A percentile compares a stretch with the other conserved stretches of the same genome.
phyloP scores from a whole-genome alignment of 2,329 filamentous ascomycete genomes.

The Aspergillus hiratsukae region DNA sequence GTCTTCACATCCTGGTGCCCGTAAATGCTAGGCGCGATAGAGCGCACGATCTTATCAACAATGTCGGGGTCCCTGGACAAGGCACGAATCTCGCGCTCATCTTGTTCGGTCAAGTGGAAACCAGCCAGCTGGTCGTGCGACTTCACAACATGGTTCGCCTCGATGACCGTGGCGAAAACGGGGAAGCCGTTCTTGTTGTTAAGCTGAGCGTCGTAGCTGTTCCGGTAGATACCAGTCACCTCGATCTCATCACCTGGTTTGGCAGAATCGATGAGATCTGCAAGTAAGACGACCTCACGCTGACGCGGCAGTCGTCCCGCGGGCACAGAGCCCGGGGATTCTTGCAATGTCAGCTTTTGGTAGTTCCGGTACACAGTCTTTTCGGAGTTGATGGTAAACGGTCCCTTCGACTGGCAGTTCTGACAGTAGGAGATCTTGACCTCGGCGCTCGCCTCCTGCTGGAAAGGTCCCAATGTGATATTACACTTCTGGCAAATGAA shows the following conservation, averaged over 20 bases:
- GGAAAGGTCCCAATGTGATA: constrained; percentile 87
- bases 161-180: constrained; percentile 94
- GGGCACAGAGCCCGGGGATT: constrained; percentile 94
- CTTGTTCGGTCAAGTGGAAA: constrained; percentile 90
- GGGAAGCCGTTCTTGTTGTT: constrained; percentile 99
- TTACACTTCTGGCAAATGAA: constrained; percentile 95
- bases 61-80: constrained; percentile 88
- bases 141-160: constrained; percentile 96
- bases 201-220: constrained; percentile 95
- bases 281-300: constrained; percentile 90
- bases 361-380: constrained; percentile 99
- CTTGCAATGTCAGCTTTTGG: constrained; percentile 94
- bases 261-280: constrained; percentile 92
- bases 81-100: constrained; percentile 83
- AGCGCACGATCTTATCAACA: constrained; percentile 85
- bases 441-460: constrained; percentile 93
- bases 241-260: constrained; percentile 98
- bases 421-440: constrained; percentile 96
- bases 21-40: constrained; percentile 95
- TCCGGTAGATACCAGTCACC: constrained; percentile 92
- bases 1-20: constrained; percentile 97
- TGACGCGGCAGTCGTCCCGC: constrained; percentile 90
- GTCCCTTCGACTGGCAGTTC: constrained; percentile 89
- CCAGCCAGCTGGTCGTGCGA: constrained; percentile 95
- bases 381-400: constrained; percentile 92